Base-by-base conservation (phyloP, 2,329 filamentous ascomycete genomes). In the Fusarium sp. region DNA sequence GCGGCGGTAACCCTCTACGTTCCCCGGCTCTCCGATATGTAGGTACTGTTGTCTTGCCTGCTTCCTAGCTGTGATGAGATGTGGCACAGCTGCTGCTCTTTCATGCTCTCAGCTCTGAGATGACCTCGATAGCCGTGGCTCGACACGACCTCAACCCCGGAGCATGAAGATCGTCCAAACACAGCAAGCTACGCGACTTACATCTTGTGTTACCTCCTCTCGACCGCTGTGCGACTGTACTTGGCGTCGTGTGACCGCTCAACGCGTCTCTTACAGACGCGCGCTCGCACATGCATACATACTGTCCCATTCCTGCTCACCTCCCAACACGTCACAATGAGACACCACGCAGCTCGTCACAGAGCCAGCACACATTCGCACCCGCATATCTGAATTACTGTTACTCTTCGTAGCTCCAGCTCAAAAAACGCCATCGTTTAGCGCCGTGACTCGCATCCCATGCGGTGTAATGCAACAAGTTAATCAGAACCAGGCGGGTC, bases 241-340 rank as follows among this genome's bases (percentile, higher is more conserved):
- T 67, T 68, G 59, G 30, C 67, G 21, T 50, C 38, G 61, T 62
- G 69, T 71, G 58, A 63, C 69, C 54, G 63, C 64, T 38, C 60
- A 54, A 60, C 67, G 60, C 67, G 53, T 58, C 42, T 68, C 52
- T 38, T 52, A 38, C 44, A 54, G 47, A 50, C 52, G 53, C 44
- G 42, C 40, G 42, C 43, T 61, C 52, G 28, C 38, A 60, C 60
- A 49, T 40, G 33, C 43, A 67, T 54, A 54, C 50, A 67, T 42
- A 30, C 35, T 54, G 50, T 68, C 69, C 35, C 43, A 60, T 37
- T 58, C 35, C 47, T 60, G 18, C 52, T 72, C 66, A 72, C 65
- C 60, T 64, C 61, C 60, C 64, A 75, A 65, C 73, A 77, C 76
- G 74, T 78, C 74, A 78, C 71, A 65, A 69, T 77, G 74, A 78